A percentile compares a stretch with the other conserved stretches of the same genome.
Evolutionary conservation across 2,329 filamentous ascomycete genomes (phyloP).

Genomic region (Metarhizium brunneum): DNA sequence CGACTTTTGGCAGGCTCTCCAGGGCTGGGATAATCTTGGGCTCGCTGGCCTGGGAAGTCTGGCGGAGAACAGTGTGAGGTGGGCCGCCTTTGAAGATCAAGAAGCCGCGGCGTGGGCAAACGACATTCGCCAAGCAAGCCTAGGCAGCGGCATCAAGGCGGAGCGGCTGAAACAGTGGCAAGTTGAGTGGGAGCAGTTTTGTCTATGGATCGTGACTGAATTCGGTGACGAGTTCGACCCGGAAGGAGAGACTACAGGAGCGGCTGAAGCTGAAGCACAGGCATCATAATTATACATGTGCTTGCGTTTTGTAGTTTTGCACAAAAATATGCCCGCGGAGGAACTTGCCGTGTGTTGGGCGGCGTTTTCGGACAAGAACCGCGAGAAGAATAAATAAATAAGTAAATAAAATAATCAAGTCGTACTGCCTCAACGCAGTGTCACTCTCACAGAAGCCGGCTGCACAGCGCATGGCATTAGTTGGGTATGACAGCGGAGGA

Average conservation of each 20-base stretch:
- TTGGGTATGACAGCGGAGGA: not conserved
- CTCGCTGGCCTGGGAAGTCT: conserved; percentile 77
- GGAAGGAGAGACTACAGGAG: conserved; percentile 8
- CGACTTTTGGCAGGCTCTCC: conserved; percentile 85
- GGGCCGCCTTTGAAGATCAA: conserved; percentile 82
- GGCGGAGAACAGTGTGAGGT: conserved; percentile 86
- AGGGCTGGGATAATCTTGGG: conserved; percentile 86
- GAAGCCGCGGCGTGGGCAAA: conserved; percentile 58
- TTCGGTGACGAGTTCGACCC: conserved; percentile 54
- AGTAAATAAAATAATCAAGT: not conserved
- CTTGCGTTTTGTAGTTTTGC: not conserved
- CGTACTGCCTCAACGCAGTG: not conserved
- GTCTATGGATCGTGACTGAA: conserved; percentile 78
- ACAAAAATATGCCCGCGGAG: not conserved
- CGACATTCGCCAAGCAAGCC: conserved; percentile 63
- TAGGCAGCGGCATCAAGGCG: conserved; percentile 63
- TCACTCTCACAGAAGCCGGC: not conserved
- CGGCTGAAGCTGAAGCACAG: not conserved
- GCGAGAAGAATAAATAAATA: no score
- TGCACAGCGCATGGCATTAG: not conserved
- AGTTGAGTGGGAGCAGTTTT: conserved; percentile 79
- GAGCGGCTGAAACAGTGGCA: conserved; percentile 69
- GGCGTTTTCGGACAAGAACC: not conserved
- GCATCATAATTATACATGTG: not conserved
- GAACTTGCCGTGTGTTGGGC: not conserved